Evolutionary conservation across 2,329 filamentous ascomycete genomes (phyloP).

Genomic region (Torrubiella hemipterigena): DNA sequence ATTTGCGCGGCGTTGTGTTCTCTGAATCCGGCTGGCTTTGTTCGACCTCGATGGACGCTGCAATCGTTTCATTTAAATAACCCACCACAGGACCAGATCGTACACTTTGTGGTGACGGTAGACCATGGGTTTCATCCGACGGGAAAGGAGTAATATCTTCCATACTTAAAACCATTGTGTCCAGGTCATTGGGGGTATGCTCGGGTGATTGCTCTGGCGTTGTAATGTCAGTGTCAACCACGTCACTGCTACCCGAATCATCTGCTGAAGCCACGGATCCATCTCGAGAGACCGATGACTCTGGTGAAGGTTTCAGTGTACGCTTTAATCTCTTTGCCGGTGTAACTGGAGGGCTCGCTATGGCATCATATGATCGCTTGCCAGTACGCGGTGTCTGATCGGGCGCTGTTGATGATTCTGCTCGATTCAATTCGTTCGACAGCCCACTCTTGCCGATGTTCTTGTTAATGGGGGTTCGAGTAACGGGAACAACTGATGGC

Average conservation of each 20-base stretch:
- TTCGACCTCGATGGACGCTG: slow-evolving; percentile 8
- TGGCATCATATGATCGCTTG: slow-evolving; percentile 29
- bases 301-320: no score
- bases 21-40: slow-evolving; percentile 5
- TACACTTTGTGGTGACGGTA: slow-evolving; percentile 3
- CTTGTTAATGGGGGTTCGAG: slow-evolving; percentile 38
- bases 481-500: slow-evolving; percentile 43
- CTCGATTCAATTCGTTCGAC: slow-evolving; percentile 18
- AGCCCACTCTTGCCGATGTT: slow-evolving; percentile 18
- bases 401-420: slow-evolving; percentile 14
- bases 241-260: no score
- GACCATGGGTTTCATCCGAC: slow-evolving; percentile 4
- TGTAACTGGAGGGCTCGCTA: slow-evolving; percentile 43
- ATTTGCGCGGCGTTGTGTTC: slow-evolving; percentile 19
- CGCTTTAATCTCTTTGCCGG: slow-evolving; percentile 39
- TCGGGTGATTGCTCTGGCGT: slow-evolving; percentile 25
- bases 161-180: not conserved
- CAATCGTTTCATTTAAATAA: slow-evolving; percentile 15
- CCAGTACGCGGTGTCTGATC: slow-evolving; percentile 14
- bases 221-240: slow-evolving; percentile 30
- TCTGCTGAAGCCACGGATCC: no score
- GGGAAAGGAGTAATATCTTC: not conserved
- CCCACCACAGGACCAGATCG: slow-evolving; percentile 3
- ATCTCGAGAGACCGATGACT: no score
- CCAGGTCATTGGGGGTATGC: not conserved